Evolutionary conservation across 257 asterid species (phyloP), one percentile per base, ranked within the genome.

Genomic region (Anisodus tanguticus): DNA sequence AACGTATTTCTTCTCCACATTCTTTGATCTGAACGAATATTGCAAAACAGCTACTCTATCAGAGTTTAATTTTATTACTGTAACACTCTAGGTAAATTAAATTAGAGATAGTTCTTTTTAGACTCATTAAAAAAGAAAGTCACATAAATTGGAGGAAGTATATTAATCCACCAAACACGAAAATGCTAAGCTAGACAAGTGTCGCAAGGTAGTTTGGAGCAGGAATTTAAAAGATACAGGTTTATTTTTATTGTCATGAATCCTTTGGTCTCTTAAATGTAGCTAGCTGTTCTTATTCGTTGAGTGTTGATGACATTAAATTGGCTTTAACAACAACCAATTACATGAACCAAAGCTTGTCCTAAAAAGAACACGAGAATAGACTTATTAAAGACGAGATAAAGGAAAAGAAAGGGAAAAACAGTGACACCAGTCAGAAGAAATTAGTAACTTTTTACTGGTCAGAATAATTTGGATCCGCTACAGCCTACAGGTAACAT

Each of bases 261-360:
- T 53, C 16, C 82, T 77, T 77, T 76, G 62, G 81, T 76, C 13
- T 8, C 64, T 76, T 76, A 76, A 51, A 53, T 77, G 64, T 13
- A 7, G 8, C 64, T 31, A 71, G 81, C 49, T 13, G 66, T 31
- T 35, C 17, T 31, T 77, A 54, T 77, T 53, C 64, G 9, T 26
- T 51, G 82, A 77, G 49, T 49, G 49, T 77, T 77, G 31, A 77
- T 51, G 45, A 57, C 64, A 77, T 53, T 77, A 77, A 77, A 77
- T 31, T 77, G 31, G 22, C 49, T 53, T 53, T 15, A 8, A 53
- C 31, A 51, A 77, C 66, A 77, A 53, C 49, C 49, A 68, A 37
- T 22, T 67, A 12, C 49, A 37, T 37, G 74, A 67, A 67, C 6
- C 74, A 3, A 51, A 26, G 26, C 13, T 35, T 26, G 47, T 76